Conservation (phyloP, 2,329 filamentous ascomycete genomes). For the Endoconidiophora laricicola region DNA sequence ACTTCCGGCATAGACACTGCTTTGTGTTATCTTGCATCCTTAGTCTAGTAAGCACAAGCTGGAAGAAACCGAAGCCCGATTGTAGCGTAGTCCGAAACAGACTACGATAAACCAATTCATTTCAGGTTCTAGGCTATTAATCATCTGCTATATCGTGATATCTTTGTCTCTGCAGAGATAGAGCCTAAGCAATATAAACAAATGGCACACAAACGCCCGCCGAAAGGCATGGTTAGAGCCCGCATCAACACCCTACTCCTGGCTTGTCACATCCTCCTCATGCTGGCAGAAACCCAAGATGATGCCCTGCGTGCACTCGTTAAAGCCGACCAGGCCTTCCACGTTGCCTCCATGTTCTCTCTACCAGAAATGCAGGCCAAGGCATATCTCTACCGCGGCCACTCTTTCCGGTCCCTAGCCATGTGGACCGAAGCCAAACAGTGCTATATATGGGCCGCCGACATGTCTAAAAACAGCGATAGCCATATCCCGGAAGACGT, state of each 20-base stretch:
- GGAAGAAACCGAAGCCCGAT: no score
- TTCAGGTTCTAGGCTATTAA: no score
- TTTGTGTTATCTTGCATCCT: no score
- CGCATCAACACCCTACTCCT: conserved; percentile 12
- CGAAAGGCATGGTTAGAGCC: conserved; percentile 11
- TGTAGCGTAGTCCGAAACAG: no score
- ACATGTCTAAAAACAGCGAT: not conserved
- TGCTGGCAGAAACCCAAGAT: conserved; percentile 11
- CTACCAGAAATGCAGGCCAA: conserved; percentile 15
- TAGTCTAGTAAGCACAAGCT: no score
- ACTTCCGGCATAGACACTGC: no score
- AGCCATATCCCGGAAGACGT: not conserved
- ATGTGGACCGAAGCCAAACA: conserved; percentile 15
- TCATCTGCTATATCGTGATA: no score
- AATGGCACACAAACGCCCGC: conserved; percentile 11
- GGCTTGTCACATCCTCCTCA: conserved; percentile 13
- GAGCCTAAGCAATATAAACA: not conserved
- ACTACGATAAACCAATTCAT: no score
- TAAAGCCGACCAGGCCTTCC: conserved; percentile 14
- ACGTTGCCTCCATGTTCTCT: conserved; percentile 11
- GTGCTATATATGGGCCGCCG: conserved; percentile 15
- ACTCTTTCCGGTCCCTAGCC: conserved; percentile 15
- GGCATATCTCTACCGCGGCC: conserved; percentile 16
- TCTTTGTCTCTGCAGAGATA: no score
- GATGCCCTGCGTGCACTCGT: conserved; percentile 13